These are phyloP conservation scores for Aschersonia sp. DNA, from an alignment of 2,329 filamentous ascomycete genomes.

Conservation along the genomic window DNA sequence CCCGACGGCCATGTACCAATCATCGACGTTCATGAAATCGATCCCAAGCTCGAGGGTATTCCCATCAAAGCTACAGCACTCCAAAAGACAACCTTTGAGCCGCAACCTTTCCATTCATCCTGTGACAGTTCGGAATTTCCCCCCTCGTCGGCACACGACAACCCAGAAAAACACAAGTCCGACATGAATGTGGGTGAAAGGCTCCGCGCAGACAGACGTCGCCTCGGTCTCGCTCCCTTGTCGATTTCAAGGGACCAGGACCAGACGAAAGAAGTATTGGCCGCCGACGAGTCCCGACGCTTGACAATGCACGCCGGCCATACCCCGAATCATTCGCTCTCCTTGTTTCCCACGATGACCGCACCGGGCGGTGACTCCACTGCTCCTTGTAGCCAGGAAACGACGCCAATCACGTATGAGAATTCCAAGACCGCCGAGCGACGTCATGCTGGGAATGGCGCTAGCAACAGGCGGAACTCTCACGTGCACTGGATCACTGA, in stretches of 20 bases:
- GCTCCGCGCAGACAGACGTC: slow-evolving; percentile 2
- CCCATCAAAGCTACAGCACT: slow-evolving; percentile 39
- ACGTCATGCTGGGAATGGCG: neutral
- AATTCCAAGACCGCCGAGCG: neutral
- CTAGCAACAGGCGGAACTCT: neutral
- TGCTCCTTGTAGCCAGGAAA: slow-evolving; percentile 12
- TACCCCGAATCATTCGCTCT: slow-evolving; percentile 45
- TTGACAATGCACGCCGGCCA: slow-evolving; percentile 49
- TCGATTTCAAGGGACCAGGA: slow-evolving; percentile 20
- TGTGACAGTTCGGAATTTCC: slow-evolving; percentile 8
- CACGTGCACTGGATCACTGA: neutral
- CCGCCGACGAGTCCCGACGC: slow-evolving; percentile 31
- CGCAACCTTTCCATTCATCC: neutral
- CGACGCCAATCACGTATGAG: slow-evolving; percentile 10
- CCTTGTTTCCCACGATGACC: slow-evolving; percentile 29
- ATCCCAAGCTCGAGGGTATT: slow-evolving; percentile 45
- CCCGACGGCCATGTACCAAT: slow-evolving; percentile 22
- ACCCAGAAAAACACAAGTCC: neutral
- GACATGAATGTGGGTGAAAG: neutral
- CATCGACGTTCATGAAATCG: slow-evolving; percentile 42
- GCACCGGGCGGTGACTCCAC: slow-evolving; percentile 20
- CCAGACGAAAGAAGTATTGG: slow-evolving; percentile 27
- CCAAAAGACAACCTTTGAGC: slow-evolving; percentile 31
- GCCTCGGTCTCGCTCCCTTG: slow-evolving; percentile 1
- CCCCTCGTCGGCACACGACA: slow-evolving; percentile 3